Evolutionary conservation across 805 yeast genomes (phyloP).

Genomic region (Candida endomychidarum): DNA sequence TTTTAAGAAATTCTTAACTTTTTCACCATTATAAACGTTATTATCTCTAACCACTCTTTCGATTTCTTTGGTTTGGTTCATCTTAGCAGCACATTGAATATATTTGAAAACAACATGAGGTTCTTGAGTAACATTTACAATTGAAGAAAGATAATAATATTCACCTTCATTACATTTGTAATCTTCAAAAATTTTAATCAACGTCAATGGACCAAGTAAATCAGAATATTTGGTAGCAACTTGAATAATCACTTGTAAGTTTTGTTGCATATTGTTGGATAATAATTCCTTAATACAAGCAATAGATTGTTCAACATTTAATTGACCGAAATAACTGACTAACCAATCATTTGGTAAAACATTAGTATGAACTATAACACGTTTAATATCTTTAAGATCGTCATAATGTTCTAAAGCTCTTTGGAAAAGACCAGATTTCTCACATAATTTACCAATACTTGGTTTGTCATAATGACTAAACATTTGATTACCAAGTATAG

Average conservation of each 20-base stretch:
- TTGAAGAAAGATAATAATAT: constrained; percentile 88
- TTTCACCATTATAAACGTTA: constrained; percentile 92
- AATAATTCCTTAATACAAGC: constrained; percentile 86
- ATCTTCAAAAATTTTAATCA: constrained; percentile 91
- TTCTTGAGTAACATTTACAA: constrained; percentile 91
- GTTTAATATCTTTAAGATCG: constrained; percentile 90
- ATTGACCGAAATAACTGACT: constrained; percentile 86
- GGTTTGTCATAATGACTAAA: constrained; percentile 94
- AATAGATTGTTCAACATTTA: constrained; percentile 90
- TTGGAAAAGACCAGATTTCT: constrained; percentile 92
- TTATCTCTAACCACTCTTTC: constrained; percentile 95
- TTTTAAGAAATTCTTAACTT: constrained; percentile 94
- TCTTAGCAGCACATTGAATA: constrained; percentile 88
- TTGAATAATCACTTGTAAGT: constrained; percentile 90
- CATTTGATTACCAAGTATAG: constrained; percentile 93
- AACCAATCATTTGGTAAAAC: constrained; percentile 92
- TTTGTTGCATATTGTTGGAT: constrained; percentile 72
- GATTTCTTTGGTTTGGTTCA: constrained; percentile 89
- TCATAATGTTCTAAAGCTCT: constrained; percentile 96
- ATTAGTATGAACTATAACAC: constrained; percentile 86
- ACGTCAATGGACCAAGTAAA: constrained; percentile 78
- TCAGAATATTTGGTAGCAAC: constrained; percentile 97
- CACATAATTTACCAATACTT: constrained; percentile 87
- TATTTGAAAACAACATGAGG: constrained; percentile 95
- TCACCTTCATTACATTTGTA: constrained; percentile 90